phyloP scores from a whole-genome alignment of 1,284 basidiomycete genomes.

The Chalciporus sp. region DNA sequence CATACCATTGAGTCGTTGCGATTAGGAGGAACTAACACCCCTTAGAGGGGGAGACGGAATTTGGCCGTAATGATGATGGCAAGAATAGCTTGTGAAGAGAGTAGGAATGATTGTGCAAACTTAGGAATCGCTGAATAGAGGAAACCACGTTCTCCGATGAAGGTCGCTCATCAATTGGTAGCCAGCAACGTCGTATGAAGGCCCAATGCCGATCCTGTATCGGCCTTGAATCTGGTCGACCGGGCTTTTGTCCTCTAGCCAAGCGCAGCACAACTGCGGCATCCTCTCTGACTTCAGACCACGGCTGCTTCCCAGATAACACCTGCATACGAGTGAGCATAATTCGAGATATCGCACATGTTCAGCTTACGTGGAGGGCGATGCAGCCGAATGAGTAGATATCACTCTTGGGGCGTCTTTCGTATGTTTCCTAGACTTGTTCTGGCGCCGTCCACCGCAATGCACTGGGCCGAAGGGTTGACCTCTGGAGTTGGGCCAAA shows the following conservation, averaged over 20 bases:
- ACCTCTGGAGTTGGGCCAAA: conserved; percentile 11
- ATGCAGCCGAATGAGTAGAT: no score
- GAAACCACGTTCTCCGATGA: background rate
- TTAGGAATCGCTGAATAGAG: conserved; percentile 34
- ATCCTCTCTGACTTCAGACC: conserved; percentile 1
- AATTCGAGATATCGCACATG: no score
- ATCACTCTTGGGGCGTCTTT: conserved; percentile 18
- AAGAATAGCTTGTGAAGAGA: no score
- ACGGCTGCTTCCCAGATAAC: conserved; percentile 12
- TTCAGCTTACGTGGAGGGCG: no score
- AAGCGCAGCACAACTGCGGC: background rate
- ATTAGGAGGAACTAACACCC: no score
- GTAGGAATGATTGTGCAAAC: background rate
- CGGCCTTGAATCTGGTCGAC: conserved; percentile 3
- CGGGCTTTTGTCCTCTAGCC: conserved; percentile 4
- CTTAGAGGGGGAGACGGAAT: no score
- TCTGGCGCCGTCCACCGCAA: no score
- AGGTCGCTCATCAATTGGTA: conserved; percentile 1
- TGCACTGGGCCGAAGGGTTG: conserved; percentile 11
- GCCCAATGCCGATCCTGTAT: conserved; percentile 12
- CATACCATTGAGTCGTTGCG: no score
- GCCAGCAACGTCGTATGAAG: conserved; percentile 14
- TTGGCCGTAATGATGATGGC: no score
- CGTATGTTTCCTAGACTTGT: no score
- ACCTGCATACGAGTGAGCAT: conserved; percentile 20